These are phyloP conservation scores for Phalaenopsis hybrid DNA, from an alignment of 116 monocot genomes.

Conservation along the genomic window DNA sequence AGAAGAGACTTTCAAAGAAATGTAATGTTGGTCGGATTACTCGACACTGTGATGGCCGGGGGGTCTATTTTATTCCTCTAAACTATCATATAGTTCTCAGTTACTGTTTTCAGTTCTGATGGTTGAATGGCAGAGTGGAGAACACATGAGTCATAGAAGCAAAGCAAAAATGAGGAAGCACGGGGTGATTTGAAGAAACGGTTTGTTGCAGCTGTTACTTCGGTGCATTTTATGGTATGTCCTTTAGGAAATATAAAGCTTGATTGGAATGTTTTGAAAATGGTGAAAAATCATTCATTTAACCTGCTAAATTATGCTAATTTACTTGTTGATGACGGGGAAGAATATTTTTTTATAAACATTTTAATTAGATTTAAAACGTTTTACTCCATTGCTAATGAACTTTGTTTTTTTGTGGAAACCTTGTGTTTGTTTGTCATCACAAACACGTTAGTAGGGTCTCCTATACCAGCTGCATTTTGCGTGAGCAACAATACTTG, in stretches of 20 bases:
- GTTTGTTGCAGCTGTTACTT: neutral
- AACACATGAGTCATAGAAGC: neutral
- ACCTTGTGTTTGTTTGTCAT: neutral
- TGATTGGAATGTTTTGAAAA: neutral
- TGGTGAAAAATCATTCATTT: neutral
- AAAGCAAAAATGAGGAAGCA: neutral
- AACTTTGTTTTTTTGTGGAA: neutral
- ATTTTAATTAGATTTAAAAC: neutral
- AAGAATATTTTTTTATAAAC: neutral
- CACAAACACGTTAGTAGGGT: neutral
- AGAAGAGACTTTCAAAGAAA: neutral
- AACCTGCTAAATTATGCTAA: neutral
- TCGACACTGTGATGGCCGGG: too few relatives aligned
- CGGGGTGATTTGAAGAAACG: neutral
- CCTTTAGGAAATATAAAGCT: neutral
- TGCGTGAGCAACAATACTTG: neutral
- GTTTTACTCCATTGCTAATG: neutral
- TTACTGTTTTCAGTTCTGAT: neutral
- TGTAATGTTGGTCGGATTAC: too few relatives aligned
- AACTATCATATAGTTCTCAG: neutral
- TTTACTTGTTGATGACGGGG: neutral
- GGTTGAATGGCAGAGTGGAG: neutral
- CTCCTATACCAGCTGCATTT: neutral
- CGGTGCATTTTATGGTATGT: neutral
- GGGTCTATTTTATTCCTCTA: too few relatives aligned